These are phyloP conservation scores for Areca catechu DNA, from an alignment of 176 grass and related monocot species.

Conservation along the genomic window DNA sequence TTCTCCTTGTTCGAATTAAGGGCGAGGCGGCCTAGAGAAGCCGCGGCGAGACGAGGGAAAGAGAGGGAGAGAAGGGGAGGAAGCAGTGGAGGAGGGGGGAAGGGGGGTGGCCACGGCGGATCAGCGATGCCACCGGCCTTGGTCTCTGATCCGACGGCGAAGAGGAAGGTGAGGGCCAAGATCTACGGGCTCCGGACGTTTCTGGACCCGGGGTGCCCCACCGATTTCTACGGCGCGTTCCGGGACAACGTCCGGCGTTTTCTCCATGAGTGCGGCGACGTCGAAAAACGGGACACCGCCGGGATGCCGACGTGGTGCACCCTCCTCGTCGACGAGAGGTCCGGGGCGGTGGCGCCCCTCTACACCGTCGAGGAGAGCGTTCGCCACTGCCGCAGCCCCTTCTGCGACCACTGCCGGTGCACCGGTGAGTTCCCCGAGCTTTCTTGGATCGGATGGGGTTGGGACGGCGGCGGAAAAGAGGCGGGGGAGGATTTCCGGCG, in stretches of 20 bases:
- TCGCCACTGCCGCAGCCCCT: constrained; percentile 25
- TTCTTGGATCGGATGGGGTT: not conserved
- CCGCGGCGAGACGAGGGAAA: no score
- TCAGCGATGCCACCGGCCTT: constrained; percentile 3
- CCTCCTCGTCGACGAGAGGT: constrained; percentile 49
- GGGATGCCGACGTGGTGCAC: constrained; percentile 32
- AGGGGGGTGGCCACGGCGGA: no score
- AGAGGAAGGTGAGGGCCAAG: constrained; percentile 15
- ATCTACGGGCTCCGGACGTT: constrained; percentile 60
- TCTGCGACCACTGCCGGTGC: constrained; percentile 61
- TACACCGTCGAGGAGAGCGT: constrained; percentile 55
- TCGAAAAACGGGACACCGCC: not conserved
- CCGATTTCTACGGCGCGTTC: constrained; percentile 43
- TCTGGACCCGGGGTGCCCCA: constrained; percentile 34
- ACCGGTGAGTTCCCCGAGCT: constrained; percentile 28
- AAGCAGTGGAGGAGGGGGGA: not conserved
- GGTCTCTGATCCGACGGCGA: constrained; percentile 1
- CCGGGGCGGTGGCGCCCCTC: constrained; percentile 34
- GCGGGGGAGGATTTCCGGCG: no score
- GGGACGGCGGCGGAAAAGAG: no score
- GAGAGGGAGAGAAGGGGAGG: no score
- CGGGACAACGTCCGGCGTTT: constrained; percentile 57
- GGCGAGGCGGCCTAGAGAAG: no score
- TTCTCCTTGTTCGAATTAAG: no score
- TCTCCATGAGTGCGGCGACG: constrained; percentile 33